Base-by-base conservation (phyloP, 2,329 filamentous ascomycete species). In the Phaeoacremonium minimum region DNA sequence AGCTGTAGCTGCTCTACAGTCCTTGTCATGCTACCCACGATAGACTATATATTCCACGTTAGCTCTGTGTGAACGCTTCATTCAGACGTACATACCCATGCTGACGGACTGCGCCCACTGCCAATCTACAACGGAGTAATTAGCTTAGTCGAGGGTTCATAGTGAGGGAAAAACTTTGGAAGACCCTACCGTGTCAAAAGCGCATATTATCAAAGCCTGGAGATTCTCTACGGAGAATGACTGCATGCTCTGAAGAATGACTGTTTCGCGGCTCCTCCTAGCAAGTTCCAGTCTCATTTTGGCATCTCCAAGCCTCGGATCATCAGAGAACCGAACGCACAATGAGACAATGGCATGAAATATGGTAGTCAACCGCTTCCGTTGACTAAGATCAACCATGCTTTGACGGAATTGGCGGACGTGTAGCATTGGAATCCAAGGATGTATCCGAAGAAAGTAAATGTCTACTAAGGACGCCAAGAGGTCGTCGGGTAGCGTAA, bases 1-100 rank as follows among this genome's bases (percentile, higher is more conserved):
- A 65, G 46, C 11, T 59, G 54, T 12, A 64, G 41, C 30, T 64
- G 58, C 28, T 64, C 60, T 4, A 64, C 62, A 1, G 59, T 64
- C 11, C 62, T 43, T 2, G 61, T 56, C 45, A 64, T 54, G 20
- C 55, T 57, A 6, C 60, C 61, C 6, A 64, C 52, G 28, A 65
- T 57, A 2, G 61, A 58, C 52, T 43, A 19, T 4, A 13, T 18
- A 6, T 15, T 40, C 18, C n/a, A n/a, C n/a, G n/a, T n/a, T n/a
- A 42, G 40, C 17, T 1, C 9, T 6, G 11, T 15, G n/a, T n/a
- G n/a, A n/a, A n/a, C n/a, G n/a, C n/a, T n/a, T n/a, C n/a, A n/a
- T n/a, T n/a, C n/a, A n/a, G 15, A 12, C 7, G 5, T 30, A 38
- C 34, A 34, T 32, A 44, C 42, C 56, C 61, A 64, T 9, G 61